Conservation (phyloP, 2,329 filamentous ascomycete genomes). For the Ilyonectria robusta region DNA sequence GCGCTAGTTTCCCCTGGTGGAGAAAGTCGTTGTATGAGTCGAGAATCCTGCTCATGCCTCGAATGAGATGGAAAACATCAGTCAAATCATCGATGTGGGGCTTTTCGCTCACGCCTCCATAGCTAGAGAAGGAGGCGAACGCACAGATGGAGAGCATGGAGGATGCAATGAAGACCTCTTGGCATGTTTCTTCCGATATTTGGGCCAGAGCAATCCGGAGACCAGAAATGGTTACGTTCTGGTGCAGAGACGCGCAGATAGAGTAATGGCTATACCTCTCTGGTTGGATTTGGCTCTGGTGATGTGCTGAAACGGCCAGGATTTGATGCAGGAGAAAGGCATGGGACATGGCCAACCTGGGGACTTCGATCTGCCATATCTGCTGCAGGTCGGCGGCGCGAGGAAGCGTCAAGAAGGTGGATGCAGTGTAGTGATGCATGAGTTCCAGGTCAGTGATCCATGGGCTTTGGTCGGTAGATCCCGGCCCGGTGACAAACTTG, state of each 20-base stretch:
- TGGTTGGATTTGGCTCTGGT: conserved; percentile 48
- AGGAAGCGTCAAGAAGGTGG: conserved; percentile 50
- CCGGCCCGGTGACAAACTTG: conserved; percentile 40
- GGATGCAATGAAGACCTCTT: conserved; percentile 52
- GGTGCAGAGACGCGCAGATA: conserved; percentile 51
- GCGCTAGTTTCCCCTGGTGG: conserved; percentile 1
- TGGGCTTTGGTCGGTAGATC: conserved; percentile 30
- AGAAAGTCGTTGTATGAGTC: conserved; percentile 40
- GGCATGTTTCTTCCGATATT: conserved; percentile 49
- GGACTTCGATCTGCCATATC: conserved; percentile 50
- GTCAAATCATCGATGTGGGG: conserved; percentile 50
- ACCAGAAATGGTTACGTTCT: conserved; percentile 50
- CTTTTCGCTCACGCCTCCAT: conserved; percentile 28
- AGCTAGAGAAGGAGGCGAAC: conserved; percentile 46
- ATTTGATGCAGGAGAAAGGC: conserved; percentile 51
- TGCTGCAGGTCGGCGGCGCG: conserved; percentile 45
- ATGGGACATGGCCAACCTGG: conserved; percentile 46
- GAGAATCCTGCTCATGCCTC: conserved; percentile 51
- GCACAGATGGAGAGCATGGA: conserved; percentile 52
- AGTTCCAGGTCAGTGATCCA: conserved; percentile 56
- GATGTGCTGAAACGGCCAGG: conserved; percentile 50
- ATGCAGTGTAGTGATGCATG: conserved; percentile 54
- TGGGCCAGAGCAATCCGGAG: conserved; percentile 46
- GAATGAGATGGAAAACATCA: conserved; percentile 50
- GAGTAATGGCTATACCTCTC: conserved; percentile 42